A percentile compares a stretch with the other conserved stretches of the same genome.
Evolutionary conservation across 331 rosid species (phyloP).

Genomic region (Acacia pycnantha): DNA sequence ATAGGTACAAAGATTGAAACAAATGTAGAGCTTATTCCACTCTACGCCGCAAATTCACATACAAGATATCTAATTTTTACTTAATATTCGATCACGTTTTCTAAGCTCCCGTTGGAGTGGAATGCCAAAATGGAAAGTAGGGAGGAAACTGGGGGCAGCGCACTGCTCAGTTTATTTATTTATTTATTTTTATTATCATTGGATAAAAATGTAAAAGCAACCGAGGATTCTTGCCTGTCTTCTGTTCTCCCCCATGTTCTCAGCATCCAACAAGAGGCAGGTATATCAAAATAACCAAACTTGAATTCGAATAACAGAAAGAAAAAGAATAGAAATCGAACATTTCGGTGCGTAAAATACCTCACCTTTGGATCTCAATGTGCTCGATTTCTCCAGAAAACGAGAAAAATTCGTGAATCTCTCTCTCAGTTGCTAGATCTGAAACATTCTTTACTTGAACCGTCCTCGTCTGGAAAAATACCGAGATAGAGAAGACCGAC

Average conservation of each 20-base stretch:
- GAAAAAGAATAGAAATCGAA: background rate
- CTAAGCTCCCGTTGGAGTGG: background rate
- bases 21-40: background rate
- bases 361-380: slow-evolving; percentile 60
- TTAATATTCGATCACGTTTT: background rate
- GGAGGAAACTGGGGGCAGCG: background rate
- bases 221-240: background rate
- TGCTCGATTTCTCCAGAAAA: slow-evolving; percentile 74
- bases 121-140: background rate
- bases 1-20: background rate
- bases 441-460: slow-evolving; percentile 68
- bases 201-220: background rate
- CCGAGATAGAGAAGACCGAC: background rate
- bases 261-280: slow-evolving; percentile 18
- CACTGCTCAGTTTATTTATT: background rate
- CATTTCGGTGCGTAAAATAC: background rate
- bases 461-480: slow-evolving; percentile 51
- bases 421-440: slow-evolving; percentile 77
- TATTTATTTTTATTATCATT: background rate
- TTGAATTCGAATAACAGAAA: slow-evolving; percentile 11
- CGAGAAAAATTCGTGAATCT: slow-evolving; percentile 78
- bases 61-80: background rate
- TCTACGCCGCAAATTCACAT: background rate
- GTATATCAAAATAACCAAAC: background rate
- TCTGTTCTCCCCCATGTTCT: slow-evolving; percentile 6